Percentiles rank a stretch among this genome's conserved stretches.
These are phyloP conservation scores for Fragilaria radians DNA, from an alignment of 108 stramenopile genomes.

Conservation along the genomic window DNA sequence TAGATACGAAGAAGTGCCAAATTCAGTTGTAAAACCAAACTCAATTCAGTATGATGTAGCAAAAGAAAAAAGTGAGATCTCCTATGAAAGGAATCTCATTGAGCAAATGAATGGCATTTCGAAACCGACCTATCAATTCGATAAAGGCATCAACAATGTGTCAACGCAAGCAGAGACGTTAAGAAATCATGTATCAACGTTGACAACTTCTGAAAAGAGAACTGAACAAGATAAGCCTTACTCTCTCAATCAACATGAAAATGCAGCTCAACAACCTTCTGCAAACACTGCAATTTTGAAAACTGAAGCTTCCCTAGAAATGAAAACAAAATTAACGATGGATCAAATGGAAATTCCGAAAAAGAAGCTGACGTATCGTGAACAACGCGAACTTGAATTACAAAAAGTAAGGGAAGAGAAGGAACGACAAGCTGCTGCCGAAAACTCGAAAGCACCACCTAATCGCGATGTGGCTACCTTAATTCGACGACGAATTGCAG, in stretches of 20 bases:
- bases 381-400: slow-evolving; percentile 17
- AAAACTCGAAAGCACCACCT: slow-evolving; percentile 13
- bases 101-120: too few species aligned
- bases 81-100: not conserved
- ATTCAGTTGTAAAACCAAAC: too few species aligned
- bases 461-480: slow-evolving; percentile 60
- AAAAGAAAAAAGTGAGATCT: not conserved
- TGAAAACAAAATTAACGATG: slow-evolving; percentile 13
- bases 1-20: not conserved
- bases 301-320: too few species aligned
- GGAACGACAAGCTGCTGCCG: slow-evolving; percentile 10
- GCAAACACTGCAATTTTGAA: too few species aligned
- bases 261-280: too few species aligned
- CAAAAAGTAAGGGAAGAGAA: slow-evolving; percentile 25
- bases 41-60: too few species aligned
- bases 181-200: not conserved
- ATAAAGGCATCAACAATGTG: not conserved
- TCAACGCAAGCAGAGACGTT: not conserved
- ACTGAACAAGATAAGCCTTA: slow-evolving; percentile 21
- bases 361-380: slow-evolving; percentile 18
- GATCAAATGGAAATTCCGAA: not conserved
- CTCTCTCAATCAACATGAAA: slow-evolving; percentile 6
- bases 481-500: slow-evolving; percentile 55
- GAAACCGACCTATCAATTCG: too few species aligned
- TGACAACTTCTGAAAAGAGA: slow-evolving; percentile 31